These are phyloP conservation scores for Aspergillus homomorphus DNA, from an alignment of 495 filamentous ascomycete species.

Conservation along the genomic window DNA sequence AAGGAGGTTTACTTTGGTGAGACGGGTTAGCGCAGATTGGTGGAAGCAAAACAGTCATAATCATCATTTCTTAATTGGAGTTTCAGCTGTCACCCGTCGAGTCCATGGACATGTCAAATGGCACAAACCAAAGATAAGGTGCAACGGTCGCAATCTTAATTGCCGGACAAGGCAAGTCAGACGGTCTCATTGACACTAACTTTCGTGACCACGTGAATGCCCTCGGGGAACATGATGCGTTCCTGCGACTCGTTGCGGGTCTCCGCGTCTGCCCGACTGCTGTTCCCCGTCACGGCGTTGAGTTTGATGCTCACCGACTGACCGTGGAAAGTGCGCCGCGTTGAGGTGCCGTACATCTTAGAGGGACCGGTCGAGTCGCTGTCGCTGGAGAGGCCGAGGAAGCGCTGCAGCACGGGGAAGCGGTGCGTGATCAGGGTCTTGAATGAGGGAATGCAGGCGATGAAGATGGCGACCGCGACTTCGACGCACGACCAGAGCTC, in stretches of 20 bases:
- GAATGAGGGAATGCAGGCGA: slow-evolving; percentile 21
- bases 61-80: too few species aligned
- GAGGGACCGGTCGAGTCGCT: slow-evolving; percentile 12
- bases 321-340: slow-evolving; percentile 13
- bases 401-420: slow-evolving; percentile 17
- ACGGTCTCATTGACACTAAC: slow-evolving; percentile 14
- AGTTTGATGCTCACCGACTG: slow-evolving; percentile 11
- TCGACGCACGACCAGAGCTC: slow-evolving; percentile 26
- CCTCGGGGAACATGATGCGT: slow-evolving; percentile 11
- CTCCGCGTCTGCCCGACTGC: slow-evolving; percentile 9
- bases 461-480: slow-evolving; percentile 22
- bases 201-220: slow-evolving; percentile 16
- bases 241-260: slow-evolving; percentile 14
- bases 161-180: not conserved
- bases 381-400: slow-evolving; percentile 16
- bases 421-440: slow-evolving; percentile 20
- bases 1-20: too few species aligned
- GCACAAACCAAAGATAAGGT: too few species aligned
- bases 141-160: not conserved
- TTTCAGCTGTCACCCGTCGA: too few species aligned
- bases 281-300: slow-evolving; percentile 7
- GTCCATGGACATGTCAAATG: too few species aligned
- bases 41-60: not conserved
- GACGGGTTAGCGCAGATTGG: too few species aligned
- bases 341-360: slow-evolving; percentile 14